phyloP scores from a whole-genome alignment of 2,329 filamentous ascomycete species.

The Fusarium musae region DNA sequence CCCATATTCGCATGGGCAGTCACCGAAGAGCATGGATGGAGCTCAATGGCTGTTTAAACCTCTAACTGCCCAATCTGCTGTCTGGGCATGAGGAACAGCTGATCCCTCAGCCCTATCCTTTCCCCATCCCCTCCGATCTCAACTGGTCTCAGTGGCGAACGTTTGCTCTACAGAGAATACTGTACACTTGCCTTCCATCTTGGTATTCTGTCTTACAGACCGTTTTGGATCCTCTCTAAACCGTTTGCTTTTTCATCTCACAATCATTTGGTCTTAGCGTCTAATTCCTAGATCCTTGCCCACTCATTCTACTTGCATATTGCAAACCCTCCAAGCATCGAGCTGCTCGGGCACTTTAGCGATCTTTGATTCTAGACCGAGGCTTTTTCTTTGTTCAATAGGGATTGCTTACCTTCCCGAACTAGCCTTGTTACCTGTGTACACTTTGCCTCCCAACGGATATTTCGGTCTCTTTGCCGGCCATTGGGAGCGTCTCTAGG shows the following conservation, averaged over 20 bases:
- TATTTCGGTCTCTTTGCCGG: neutral
- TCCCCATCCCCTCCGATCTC: constrained; percentile 5
- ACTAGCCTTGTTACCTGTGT: neutral
- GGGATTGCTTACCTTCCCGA: constrained; percentile 13
- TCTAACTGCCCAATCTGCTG: constrained; percentile 7
- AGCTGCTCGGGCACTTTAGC: constrained; percentile 6
- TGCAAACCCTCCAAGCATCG: constrained; percentile 7
- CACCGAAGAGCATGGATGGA: constrained; percentile 13
- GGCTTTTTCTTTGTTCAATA: constrained; percentile 20
- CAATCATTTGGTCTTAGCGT: neutral
- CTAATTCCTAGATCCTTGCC: constrained; percentile 12
- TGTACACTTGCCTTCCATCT: neutral
- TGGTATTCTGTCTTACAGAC: constrained; percentile 14
- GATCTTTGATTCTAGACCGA: constrained; percentile 13
- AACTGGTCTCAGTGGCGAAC: constrained; percentile 23
- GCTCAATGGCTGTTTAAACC: neutral
- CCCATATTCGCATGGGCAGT: constrained; percentile 8
- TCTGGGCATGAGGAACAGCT: constrained; percentile 31
- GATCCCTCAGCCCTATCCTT: constrained; percentile 41
- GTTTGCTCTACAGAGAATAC: constrained; percentile 9
- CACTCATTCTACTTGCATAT: neutral
- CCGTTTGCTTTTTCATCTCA: constrained; percentile 2
- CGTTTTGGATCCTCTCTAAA: constrained; percentile 15
- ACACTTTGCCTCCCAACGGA: constrained; percentile 1
- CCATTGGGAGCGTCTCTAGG: neutral